Evolutionary conservation across 495 filamentous ascomycete genomes (phyloP), one percentile per base, ranked within the genome.

Genomic region (Penicillium cataractarum): DNA sequence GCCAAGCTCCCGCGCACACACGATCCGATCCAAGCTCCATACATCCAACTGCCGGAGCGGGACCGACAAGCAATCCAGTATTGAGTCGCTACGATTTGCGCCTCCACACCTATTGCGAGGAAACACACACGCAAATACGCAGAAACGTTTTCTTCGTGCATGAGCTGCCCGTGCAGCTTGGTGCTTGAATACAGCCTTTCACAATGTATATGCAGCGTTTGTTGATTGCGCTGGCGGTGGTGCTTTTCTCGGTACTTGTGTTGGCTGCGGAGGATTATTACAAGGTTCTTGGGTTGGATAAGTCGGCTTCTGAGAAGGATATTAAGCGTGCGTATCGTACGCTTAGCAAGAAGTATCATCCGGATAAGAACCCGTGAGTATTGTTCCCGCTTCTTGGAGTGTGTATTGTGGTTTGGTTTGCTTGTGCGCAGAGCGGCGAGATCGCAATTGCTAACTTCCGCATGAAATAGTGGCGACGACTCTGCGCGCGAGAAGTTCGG

Each of bases 341-440:
- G 52, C 79, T 98, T 5, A 95, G 91, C 83, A 97, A 97, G 78
- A 96, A 97, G 78, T 97, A 84, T 75, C 95, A 99, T 70, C 95
- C 95, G 1, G 95, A 99, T 74, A 99, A 99, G 85, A 99, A 99
- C 65, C 95, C 95, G 92, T 96, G 79, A 69, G 90, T 84, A 17
- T 31, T 10, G 6, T 15, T 17, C 22, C 26, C 15, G 24, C 46
- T 29, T 12, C 46, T 8, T 7, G 4, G 17, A 13, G 4, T 29
- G 0, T 50, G 5, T 50, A n/a, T 7, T 22, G 29, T 54, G 29
- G n/a, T 35, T 33, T 35, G n/a, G 15, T 21, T 44, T 44, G n/a
- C n/a, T 19, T 7, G 40, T 4, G 1, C 3, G 8, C 7, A 19
- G 39, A 0, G 15, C 39, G 8, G 7, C 21, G 19, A 46, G n/a